These are phyloP conservation scores for Eucalyptus marginata DNA, from an alignment of 345 rosid genomes.

Conservation along the genomic window DNA sequence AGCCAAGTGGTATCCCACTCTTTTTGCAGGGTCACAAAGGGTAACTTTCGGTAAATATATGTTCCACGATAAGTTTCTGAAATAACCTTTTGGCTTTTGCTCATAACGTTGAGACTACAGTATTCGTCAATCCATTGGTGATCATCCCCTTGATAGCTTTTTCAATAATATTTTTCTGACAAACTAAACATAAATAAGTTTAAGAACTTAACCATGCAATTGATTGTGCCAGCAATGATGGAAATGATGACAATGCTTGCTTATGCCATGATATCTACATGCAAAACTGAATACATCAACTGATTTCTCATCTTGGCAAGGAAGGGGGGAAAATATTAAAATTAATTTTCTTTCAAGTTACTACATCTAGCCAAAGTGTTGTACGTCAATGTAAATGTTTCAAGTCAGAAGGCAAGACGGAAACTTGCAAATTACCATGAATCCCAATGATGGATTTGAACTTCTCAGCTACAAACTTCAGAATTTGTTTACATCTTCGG, in stretches of 20 bases:
- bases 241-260: neutral
- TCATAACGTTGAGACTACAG: neutral
- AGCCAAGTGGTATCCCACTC: neutral
- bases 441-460: too few species aligned
- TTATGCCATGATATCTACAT: too few species aligned
- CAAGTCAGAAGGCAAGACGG: neutral
- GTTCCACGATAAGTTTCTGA: fast-evolving
- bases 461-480: neutral
- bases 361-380: too few species aligned
- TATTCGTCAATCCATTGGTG: neutral
- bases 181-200: too few species aligned
- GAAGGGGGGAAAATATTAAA: too few species aligned
- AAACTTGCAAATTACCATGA: slow-evolving; percentile 1
- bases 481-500: slow-evolving; percentile 6
- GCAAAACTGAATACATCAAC: too few species aligned
- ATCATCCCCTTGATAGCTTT: neutral
- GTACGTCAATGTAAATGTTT: neutral
- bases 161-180: neutral
- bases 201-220: neutral
- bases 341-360: too few species aligned
- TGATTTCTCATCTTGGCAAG: too few species aligned
- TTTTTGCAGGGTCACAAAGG: neutral
- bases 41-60: too few species aligned
- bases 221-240: neutral
- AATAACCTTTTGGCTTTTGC: neutral